phyloP scores from a whole-genome alignment of 345 rosid genomes.

The Boechera divaricarpa region DNA sequence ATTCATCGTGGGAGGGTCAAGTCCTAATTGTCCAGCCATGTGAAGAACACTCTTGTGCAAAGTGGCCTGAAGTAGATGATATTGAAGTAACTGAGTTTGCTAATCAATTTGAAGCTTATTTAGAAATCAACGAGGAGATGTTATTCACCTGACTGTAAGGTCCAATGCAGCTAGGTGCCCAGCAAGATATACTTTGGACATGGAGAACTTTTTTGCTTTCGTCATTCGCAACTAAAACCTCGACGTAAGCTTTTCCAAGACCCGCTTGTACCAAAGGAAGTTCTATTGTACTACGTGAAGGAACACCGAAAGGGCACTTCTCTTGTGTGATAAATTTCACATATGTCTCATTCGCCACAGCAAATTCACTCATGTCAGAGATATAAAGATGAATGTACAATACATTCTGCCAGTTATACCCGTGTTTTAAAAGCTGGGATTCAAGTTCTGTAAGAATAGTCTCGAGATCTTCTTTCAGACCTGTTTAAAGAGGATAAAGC shows the following conservation, averaged over 20 bases:
- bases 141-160: conserved; percentile 90
- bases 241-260: conserved; percentile 78
- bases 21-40: conserved; percentile 99
- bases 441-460: conserved; percentile 65
- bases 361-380: conserved; percentile 83
- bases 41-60: conserved; percentile 78
- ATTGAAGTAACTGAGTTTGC: conserved; percentile 21
- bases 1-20: conserved; percentile 88
- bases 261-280: conserved; percentile 76
- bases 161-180: conserved; percentile 99
- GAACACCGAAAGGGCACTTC: conserved; percentile 94
- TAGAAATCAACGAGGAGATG: background rate
- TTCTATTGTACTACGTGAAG: conserved; percentile 97
- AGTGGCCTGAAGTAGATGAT: conserved; percentile 65
- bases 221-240: conserved; percentile 76
- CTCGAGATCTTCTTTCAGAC: conserved; percentile 72
- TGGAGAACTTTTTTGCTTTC: conserved; percentile 87
- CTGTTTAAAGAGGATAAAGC: conserved; percentile 46
- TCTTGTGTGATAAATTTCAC: conserved; percentile 86
- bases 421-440: conserved; percentile 58
- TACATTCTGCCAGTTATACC: conserved; percentile 78
- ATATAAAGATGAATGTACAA: conserved; percentile 89
- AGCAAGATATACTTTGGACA: conserved; percentile 92
- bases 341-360: conserved; percentile 74
- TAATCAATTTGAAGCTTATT: background rate